These are phyloP conservation scores for Daucus carota DNA, from an alignment of 129 eudicot genomes.

Conservation along the genomic window DNA sequence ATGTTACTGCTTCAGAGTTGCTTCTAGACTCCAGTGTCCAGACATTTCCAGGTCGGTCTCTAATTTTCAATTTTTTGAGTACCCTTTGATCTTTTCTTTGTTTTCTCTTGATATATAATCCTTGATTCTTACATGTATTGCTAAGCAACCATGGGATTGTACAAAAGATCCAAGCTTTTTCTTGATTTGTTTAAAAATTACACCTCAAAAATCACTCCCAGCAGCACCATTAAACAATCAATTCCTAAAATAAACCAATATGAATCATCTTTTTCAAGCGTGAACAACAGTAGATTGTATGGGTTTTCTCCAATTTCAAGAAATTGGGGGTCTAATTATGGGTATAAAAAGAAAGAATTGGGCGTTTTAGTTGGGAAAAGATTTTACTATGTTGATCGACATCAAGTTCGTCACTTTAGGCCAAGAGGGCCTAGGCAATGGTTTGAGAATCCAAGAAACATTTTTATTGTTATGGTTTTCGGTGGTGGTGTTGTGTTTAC, in stretches of 20 bases:
- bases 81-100: neutral
- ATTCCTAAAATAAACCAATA: neutral
- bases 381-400: constrained; percentile 52
- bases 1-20: neutral
- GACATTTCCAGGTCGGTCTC: neutral
- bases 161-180: constrained; percentile 43
- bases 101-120: neutral
- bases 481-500: constrained; percentile 52
- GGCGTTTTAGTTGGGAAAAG: constrained; percentile 25
- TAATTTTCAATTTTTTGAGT: neutral
- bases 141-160: constrained; percentile 47
- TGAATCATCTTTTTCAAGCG: neutral
- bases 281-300: constrained; percentile 9
- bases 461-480: constrained; percentile 33
- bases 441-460: constrained; percentile 52
- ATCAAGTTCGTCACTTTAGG: constrained; percentile 47
- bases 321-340: constrained; percentile 16
- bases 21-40: neutral
- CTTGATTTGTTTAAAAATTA: constrained; percentile 24
- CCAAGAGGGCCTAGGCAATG: constrained; percentile 50
- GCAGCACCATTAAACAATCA: constrained; percentile 14
- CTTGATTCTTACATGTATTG: neutral
- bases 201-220: constrained; percentile 25
- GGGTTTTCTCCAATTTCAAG: constrained; percentile 23
- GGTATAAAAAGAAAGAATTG: constrained; percentile 6